phyloP scores from a whole-genome alignment of 1,284 basidiomycete species.

The Fistulina hepatica region DNA sequence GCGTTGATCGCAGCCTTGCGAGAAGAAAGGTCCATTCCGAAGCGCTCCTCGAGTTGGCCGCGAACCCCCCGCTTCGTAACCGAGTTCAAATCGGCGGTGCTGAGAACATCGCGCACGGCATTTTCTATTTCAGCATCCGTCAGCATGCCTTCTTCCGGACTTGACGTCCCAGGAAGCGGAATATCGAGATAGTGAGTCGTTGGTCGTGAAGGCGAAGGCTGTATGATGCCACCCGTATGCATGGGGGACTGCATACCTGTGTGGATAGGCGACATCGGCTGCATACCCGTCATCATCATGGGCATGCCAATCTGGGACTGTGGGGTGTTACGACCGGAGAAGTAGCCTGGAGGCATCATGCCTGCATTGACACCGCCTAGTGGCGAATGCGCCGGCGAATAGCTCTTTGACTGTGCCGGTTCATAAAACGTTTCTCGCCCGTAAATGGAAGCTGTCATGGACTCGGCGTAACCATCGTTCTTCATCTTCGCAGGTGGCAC shows the following conservation, averaged over 20 bases:
- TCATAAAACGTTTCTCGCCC: constrained; percentile 78
- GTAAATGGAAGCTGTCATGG: constrained; percentile 64
- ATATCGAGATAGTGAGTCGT: constrained; percentile 67
- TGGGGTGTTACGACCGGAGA: constrained; percentile 71
- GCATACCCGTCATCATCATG: neutral
- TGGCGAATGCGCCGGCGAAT: constrained; percentile 63
- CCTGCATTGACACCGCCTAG: constrained; percentile 27
- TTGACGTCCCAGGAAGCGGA: constrained; percentile 42
- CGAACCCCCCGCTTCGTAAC: constrained; percentile 87
- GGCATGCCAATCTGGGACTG: constrained; percentile 27
- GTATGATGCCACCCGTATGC: constrained; percentile 33
- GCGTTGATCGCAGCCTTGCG: constrained; percentile 62
- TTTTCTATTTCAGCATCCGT: constrained; percentile 63
- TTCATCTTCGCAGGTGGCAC: constrained; percentile 59
- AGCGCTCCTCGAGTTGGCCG: constrained; percentile 68
- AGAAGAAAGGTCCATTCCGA: constrained; percentile 57
- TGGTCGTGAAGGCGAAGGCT: constrained; percentile 56
- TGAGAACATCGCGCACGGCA: constrained; percentile 62
- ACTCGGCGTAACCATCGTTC: constrained; percentile 64
- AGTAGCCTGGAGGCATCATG: constrained; percentile 49
- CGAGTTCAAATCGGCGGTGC: constrained; percentile 71
- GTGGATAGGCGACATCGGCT: too few relatives aligned
- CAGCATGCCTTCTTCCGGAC: constrained; percentile 44
- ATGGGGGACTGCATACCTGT: constrained; percentile 30
- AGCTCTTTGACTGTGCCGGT: constrained; percentile 32